Evolutionary conservation across 208 protist species (phyloP).

Genomic region (Trypanosoma vivax): DNA sequence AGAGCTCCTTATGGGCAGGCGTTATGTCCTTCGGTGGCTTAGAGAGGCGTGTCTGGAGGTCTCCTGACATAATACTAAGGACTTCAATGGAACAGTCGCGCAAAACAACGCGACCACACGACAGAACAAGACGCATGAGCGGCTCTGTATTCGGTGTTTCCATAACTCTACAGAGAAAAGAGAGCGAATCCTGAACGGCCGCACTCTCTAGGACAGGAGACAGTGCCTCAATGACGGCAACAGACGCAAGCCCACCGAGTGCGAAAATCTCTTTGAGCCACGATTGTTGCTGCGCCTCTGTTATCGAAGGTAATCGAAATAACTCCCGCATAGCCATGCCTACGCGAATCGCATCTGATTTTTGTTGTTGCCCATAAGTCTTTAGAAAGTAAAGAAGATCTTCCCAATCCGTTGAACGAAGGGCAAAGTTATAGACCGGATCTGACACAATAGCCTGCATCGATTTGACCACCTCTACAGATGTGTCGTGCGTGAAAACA

Average conservation of each 20-base stretch:
- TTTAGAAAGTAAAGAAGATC: constrained; percentile 75
- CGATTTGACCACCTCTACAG: constrained; percentile 33
- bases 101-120: constrained; percentile 68
- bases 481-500: constrained; percentile 44
- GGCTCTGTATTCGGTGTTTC: constrained; percentile 63
- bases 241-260: constrained; percentile 54
- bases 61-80: constrained; percentile 48
- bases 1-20: constrained; percentile 74
- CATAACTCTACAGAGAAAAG: constrained; percentile 63
- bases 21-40: constrained; percentile 81
- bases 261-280: constrained; percentile 57
- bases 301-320: constrained; percentile 36
- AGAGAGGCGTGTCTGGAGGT: constrained; percentile 63
- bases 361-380: constrained; percentile 48
- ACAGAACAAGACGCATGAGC: constrained; percentile 56
- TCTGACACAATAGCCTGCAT: constrained; percentile 34
- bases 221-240: constrained; percentile 54
- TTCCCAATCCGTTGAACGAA: constrained; percentile 66
- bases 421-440: constrained; percentile 30
- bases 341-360: constrained; percentile 52
- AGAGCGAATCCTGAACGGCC: constrained; percentile 46
- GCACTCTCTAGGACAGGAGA: constrained; percentile 47
- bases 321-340: constrained; percentile 52
- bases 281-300: constrained; percentile 41
- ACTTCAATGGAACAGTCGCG: constrained; percentile 39